Evolutionary conservation across 148 eudicot genomes (phyloP), one percentile per base, ranked within the genome.

Genomic region (Amaranthus cruentus): DNA sequence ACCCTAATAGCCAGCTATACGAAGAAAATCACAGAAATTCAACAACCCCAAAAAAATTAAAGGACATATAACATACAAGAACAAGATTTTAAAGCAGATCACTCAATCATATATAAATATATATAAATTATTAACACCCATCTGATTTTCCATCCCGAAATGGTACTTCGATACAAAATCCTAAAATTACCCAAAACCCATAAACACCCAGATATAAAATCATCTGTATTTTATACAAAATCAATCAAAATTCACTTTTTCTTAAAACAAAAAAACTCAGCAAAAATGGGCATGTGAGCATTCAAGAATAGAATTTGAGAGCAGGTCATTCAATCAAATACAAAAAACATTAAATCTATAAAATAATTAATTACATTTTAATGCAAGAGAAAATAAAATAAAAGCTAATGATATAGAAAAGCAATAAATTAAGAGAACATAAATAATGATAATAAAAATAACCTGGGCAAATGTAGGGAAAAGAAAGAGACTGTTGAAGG

Each of bases 131-230:
- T 28, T 28, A 28, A 28, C 38, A 28, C 38, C 38, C 38, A 28
- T 28, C 38, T 28, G 38, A 28, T 82, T 90, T 64, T 92, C 93
- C 98, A 92, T 92, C 81, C 79, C 71, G 77, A 54, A 63, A 47
- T 47, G 5, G 59, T 64, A 21, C 66, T 65, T 56, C 61, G 3
- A 10, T 62, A 15, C 69, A 68, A 75, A 80, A 80, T 60, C 82
- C 86, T 80, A 71, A 60, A 63, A 75, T 64, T 51, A 68, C 66
- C 68, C 43, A 18, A 68, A 74, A 78, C 81, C 81, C 70, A 79
- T 7, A 52, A 79, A 60, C 65, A 66, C 76, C 81, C 77, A 78
- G n/a, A 62, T 18, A 75, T 75, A 61, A 79, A 79, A 65, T 65
- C 77, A 56, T 64, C 66, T 57, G 4, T 18, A 68, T 28, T 9